Evolutionary conservation across 805 yeast species (phyloP).

Genomic region (Wickerhamiella domercqiae): DNA sequence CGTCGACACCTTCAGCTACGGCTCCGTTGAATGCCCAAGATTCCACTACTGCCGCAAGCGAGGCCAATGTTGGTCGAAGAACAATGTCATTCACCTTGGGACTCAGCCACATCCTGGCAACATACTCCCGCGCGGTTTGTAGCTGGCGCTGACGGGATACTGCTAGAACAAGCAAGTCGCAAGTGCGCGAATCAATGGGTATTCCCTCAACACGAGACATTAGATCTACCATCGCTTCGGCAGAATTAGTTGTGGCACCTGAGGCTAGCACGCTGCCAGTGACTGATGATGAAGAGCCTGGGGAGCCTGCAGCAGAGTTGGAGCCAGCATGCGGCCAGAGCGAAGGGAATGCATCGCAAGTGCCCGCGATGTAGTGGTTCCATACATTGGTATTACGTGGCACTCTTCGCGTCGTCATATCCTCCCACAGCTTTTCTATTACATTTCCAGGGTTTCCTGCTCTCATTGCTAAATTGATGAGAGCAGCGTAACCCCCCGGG

Average conservation of each 20-base stretch:
- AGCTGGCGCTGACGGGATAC: slow-evolving; percentile 20
- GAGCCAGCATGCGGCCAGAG: slow-evolving; percentile 16
- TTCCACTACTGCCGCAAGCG: slow-evolving; percentile 18
- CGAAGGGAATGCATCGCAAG: slow-evolving; percentile 19
- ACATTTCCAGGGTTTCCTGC: slow-evolving; percentile 15
- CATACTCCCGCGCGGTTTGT: slow-evolving; percentile 13
- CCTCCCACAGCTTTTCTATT: slow-evolving; percentile 19
- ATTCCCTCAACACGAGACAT: slow-evolving; percentile 20
- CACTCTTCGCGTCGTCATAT: slow-evolving; percentile 12
- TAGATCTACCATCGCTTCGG: slow-evolving; percentile 15
- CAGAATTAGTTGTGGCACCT: slow-evolving; percentile 13
- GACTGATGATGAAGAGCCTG: too few species aligned
- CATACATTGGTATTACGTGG: slow-evolving; percentile 19
- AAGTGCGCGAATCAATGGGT: slow-evolving; percentile 21
- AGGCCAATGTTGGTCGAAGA: slow-evolving; percentile 13
- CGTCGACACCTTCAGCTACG: slow-evolving; percentile 16
- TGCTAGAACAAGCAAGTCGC: slow-evolving; percentile 21
- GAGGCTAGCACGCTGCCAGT: slow-evolving; percentile 2
- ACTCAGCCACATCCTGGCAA: slow-evolving; percentile 19
- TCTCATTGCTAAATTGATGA: slow-evolving; percentile 19
- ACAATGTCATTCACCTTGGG: neutral
- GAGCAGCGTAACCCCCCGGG: slow-evolving; percentile 16
- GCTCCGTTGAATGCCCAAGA: slow-evolving; percentile 18
- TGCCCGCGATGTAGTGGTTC: slow-evolving; percentile 23
- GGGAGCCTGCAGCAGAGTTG: neutral